Percentiles rank a stretch among this genome's conserved stretches.
Conservation (phyloP, 2,329 filamentous ascomycete species). For the Ceratocystis harringtonii region DNA sequence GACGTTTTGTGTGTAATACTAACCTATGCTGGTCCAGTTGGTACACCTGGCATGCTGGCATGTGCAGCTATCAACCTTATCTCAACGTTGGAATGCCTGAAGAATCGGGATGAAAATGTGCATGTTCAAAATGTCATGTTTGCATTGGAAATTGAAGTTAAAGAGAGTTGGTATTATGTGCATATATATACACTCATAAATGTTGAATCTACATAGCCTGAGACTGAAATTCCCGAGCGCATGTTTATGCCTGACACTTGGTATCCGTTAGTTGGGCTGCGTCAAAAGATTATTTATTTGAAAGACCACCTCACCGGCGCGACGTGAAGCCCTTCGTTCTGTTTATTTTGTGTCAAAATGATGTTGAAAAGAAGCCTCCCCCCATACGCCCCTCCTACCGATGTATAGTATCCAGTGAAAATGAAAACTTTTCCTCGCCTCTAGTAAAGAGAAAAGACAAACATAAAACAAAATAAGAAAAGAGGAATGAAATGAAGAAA, state of each 20-base stretch:
- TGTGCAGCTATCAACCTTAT: constrained; percentile 5
- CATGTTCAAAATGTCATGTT: not conserved
- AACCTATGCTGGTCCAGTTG: not conserved
- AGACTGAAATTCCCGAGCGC: too few species aligned
- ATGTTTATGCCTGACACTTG: not conserved
- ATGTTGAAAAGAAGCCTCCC: constrained; percentile 7
- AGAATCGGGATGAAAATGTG: not conserved
- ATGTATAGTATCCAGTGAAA: constrained; percentile 5
- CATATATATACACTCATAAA: not conserved
- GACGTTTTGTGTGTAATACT: not conserved
- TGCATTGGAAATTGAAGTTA: not conserved
- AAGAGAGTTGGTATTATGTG: not conserved
- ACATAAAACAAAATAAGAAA: not conserved
- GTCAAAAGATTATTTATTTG: not conserved
- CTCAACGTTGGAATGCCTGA: not conserved
- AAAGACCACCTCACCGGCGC: not conserved
- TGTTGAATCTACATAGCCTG: not conserved
- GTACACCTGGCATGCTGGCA: not conserved
- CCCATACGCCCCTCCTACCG: constrained; percentile 2
- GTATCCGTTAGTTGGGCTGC: not conserved
- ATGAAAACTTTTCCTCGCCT: not conserved
- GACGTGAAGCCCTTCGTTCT: not conserved
- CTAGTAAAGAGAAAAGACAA: not conserved
- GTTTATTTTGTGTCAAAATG: constrained; percentile 6
- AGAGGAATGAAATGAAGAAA: not conserved